phyloP scores from a whole-genome alignment of 352 stramenopile species.

The Lagenidium giganteum region DNA sequence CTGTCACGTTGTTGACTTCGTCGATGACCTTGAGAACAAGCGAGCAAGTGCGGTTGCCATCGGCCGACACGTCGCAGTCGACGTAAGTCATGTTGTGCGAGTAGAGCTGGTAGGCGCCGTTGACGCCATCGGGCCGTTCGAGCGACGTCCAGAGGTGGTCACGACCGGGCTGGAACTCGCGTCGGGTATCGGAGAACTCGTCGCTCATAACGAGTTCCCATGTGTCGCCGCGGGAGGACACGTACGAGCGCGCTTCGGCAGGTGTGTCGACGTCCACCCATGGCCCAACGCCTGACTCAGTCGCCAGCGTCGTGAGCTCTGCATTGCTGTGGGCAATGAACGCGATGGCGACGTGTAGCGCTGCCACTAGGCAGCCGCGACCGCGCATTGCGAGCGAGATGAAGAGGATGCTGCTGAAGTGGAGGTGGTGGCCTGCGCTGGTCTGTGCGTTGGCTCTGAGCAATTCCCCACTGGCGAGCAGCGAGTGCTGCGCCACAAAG shows the following conservation, averaged over 20 bases:
- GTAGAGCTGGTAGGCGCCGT: slow-evolving; percentile 57
- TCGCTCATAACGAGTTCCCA: slow-evolving; percentile 71
- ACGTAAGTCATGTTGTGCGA: slow-evolving; percentile 61
- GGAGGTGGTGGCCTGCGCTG: no score
- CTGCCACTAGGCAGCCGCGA: no score
- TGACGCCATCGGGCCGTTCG: slow-evolving; percentile 67
- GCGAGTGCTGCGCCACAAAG: no score
- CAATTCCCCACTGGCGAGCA: no score
- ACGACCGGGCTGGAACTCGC: slow-evolving; percentile 48
- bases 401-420: no score
- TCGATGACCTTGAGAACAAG: slow-evolving; percentile 51
- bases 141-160: slow-evolving; percentile 63
- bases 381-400: no score
- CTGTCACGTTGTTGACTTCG: slow-evolving; percentile 45
- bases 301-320: no score
- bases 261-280: slow-evolving; percentile 67
- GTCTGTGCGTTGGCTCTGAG: no score
- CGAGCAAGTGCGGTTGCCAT: slow-evolving; percentile 34
- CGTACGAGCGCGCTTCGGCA: slow-evolving; percentile 30
- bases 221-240: slow-evolving; percentile 37
- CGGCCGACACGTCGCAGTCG: slow-evolving; percentile 20
- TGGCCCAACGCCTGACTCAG: slow-evolving; percentile 34
- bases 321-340: no score
- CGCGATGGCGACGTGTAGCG: no score
- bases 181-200: slow-evolving; percentile 41